Evolutionary conservation across 495 filamentous ascomycete species (phyloP).

Genomic region (Amniculicola lignicola): DNA sequence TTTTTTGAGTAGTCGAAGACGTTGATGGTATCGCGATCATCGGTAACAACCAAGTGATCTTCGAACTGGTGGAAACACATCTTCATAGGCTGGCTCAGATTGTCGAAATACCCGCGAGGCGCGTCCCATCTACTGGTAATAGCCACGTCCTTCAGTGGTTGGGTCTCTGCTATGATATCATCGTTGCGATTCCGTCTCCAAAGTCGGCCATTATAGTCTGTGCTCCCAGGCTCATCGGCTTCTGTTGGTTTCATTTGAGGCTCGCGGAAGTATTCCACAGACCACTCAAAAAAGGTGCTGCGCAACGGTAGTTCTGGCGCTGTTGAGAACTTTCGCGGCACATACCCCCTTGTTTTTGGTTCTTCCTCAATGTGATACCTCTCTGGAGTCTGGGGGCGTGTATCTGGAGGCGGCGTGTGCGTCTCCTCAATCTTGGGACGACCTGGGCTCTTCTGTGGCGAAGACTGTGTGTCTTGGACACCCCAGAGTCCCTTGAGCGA

Average conservation of each 20-base stretch:
- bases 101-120: constrained; percentile 73
- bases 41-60: constrained; percentile 88
- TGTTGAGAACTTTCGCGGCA: constrained; percentile 54
- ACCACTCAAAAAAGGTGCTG: constrained; percentile 90
- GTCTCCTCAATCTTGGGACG: constrained; percentile 62
- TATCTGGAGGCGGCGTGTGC: constrained; percentile 72
- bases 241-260: constrained; percentile 97
- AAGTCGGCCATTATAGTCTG: constrained; percentile 93
- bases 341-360: constrained; percentile 71
- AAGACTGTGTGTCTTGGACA: constrained; percentile 25
- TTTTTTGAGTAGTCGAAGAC: constrained; percentile 90
- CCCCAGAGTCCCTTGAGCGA: constrained; percentile 70
- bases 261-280: constrained; percentile 96
- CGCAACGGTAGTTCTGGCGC: constrained; percentile 65
- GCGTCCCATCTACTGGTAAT: constrained; percentile 80
- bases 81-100: constrained; percentile 79
- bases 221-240: constrained; percentile 90
- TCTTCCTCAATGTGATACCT: constrained; percentile 71
- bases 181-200: constrained; percentile 95
- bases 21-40: constrained; percentile 78
- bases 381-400: constrained; percentile 58
- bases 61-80: constrained; percentile 98
- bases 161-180: constrained; percentile 82
- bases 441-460: constrained; percentile 30
- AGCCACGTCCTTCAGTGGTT: constrained; percentile 85